Conservation (phyloP, 108 stramenopile genomes). For the Pseudonitzschia multistriata region DNA sequence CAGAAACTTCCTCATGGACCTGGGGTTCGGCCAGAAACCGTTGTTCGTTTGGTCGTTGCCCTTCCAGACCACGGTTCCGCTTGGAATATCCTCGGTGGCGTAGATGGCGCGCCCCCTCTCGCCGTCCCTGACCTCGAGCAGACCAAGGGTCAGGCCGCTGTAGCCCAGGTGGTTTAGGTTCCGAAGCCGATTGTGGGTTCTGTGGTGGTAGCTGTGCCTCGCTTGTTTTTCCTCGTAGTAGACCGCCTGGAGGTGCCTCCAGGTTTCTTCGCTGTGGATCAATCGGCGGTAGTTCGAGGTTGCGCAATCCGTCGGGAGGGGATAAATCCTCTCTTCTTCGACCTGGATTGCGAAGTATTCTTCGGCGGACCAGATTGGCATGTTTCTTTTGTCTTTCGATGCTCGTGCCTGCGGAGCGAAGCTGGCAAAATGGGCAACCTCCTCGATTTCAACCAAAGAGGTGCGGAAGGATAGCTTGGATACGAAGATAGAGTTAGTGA, state of each 20-base stretch:
- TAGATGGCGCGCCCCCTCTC: slow-evolving; percentile 1
- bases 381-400: background rate
- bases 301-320: background rate
- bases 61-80: background rate
- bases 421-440: no score
- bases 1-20: background rate
- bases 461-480: background rate
- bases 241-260: background rate
- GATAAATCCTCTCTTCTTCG: background rate
- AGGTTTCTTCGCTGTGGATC: background rate
- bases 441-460: background rate
- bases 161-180: background rate
- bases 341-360: background rate
- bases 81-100: background rate
- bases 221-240: background rate
- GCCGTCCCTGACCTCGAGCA: background rate
- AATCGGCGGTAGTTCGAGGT: background rate
- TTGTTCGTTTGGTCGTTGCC: background rate
- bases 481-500: background rate
- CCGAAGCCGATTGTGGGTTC: background rate
- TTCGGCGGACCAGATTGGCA: background rate
- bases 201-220: background rate
- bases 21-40: background rate
- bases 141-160: background rate
- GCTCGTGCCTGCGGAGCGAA: background rate